phyloP scores from a whole-genome alignment of 2,329 filamentous ascomycete genomes.

The Alternaria gaisen region DNA sequence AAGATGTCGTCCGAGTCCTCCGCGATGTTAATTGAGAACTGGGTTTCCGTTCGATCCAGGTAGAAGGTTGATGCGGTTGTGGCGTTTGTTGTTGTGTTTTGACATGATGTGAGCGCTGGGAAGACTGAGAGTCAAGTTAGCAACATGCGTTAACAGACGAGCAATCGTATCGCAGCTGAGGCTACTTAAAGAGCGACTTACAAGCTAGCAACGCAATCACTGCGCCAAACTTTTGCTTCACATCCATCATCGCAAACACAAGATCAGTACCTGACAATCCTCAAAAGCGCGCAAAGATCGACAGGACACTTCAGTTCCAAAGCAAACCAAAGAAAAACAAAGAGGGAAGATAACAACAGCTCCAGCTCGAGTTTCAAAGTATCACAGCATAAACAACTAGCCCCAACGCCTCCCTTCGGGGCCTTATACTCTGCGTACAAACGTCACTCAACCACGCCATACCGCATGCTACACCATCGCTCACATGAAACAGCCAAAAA shows the following conservation, averaged over 20 bases:
- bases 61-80: conserved; percentile 45
- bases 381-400: conserved; percentile 5
- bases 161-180: not conserved
- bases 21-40: conserved; percentile 48
- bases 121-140: conserved; percentile 25
- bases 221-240: conserved; percentile 9
- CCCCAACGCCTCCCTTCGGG: not conserved
- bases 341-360: not conserved
- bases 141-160: not conserved
- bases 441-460: conserved; percentile 7
- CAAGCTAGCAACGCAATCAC: conserved; percentile 21
- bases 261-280: not conserved
- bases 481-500: conserved; percentile 10
- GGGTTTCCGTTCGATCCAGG: conserved; percentile 42
- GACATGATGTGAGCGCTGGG: conserved; percentile 21
- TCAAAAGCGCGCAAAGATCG: not conserved
- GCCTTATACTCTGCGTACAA: conserved; percentile 4
- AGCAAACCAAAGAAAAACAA: conserved; percentile 1
- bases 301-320: not conserved
- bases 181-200: conserved; percentile 7
- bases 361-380: not conserved
- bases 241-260: conserved; percentile 7
- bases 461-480: not conserved
- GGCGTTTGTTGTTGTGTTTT: conserved; percentile 21
- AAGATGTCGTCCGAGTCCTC: conserved; percentile 46